Base-by-base conservation (phyloP, 2,329 filamentous ascomycete species). In the Fusarium sambucinum region DNA sequence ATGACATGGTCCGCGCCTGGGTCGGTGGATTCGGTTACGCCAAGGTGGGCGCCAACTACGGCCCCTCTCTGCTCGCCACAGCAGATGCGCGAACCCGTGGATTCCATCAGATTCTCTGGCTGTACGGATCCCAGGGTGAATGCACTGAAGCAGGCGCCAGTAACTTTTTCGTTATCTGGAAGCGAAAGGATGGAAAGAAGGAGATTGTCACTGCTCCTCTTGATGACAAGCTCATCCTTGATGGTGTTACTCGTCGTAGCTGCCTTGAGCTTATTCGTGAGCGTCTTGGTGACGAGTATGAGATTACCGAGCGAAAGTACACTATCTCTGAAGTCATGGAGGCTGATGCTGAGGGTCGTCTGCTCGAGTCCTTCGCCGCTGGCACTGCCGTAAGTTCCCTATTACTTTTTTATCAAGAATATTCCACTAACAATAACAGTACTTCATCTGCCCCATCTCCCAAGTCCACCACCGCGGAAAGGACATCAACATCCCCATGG, bases 21-120 rank as follows among this genome's bases (percentile, higher is more conserved):
- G 93, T 93, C 21, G 94, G 94, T 64, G 94, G 95, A 12, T 97
- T 96, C 78, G 94, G 94, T 1, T 94, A 91, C 76, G 93, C 94
- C 63, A 97, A 97, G 81, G 87, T 97, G 33, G 94, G 94, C 55
- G 94, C 94, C 64, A 97, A 97, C 84, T 97, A 97, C 79, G 94
- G 94, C 0, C 94, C 94, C 19, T 90, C 88, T 21, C 85, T 97
- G 55, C 84, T 93, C 55, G 92, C 93, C 5, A 94, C 94, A 48
- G 85, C 86, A 19, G 91, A 94, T 78, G 94, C 94, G 5, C 83
- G 89, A 57, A 82, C 82, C 13, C 81, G 87, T 40, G 94, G 95
- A 0, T 97, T 89, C 80, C 88, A 95, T 76, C 95, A 97, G 84
- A 91, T 97, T 57, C 86, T 97, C n/a, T 97, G 94, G 94, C 85